Percentiles rank a stretch among this genome's conserved stretches.
Conservation (phyloP, 208 protist genomes). For the Blastocrithidia nonstop region DNA sequence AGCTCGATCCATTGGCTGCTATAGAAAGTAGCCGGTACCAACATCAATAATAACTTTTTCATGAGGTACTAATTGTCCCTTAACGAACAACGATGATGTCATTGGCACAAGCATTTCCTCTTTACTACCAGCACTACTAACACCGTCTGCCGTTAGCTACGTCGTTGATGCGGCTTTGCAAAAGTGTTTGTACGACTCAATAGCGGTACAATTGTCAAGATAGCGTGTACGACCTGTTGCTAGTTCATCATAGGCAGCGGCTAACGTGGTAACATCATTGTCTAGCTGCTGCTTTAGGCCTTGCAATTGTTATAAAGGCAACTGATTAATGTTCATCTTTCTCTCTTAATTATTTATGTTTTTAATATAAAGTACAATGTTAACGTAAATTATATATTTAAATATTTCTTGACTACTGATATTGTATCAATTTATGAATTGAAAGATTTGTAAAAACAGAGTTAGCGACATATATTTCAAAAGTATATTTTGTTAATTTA, state of each 20-base stretch:
- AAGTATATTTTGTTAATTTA: no score
- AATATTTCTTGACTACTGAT: no score
- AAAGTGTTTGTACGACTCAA: slow-evolving; percentile 47
- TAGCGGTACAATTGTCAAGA: slow-evolving; percentile 49
- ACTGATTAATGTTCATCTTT: slow-evolving; percentile 50
- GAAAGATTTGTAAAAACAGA: not conserved
- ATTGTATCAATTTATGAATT: not conserved
- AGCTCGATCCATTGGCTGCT: slow-evolving; percentile 55
- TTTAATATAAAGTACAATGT: no score
- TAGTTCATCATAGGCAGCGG: slow-evolving; percentile 64
- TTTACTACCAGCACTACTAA: slow-evolving; percentile 1
- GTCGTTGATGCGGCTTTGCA: slow-evolving; percentile 19
- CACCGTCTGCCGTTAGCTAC: not conserved
- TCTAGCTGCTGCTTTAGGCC: slow-evolving; percentile 79
- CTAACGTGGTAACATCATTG: slow-evolving; percentile 58
- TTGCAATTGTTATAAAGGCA: slow-evolving; percentile 75
- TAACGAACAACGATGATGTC: slow-evolving; percentile 66
- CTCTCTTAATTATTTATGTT: slow-evolving; percentile 4
- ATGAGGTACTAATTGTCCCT: slow-evolving; percentile 42
- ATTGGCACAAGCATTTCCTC: slow-evolving; percentile 63
- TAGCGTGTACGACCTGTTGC: slow-evolving; percentile 57
- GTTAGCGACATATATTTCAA: not conserved
- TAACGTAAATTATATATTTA: no score
- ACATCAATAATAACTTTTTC: slow-evolving; percentile 74
- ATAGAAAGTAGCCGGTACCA: slow-evolving; percentile 76